Evolutionary conservation across 1,284 basidiomycete species (phyloP).

Genomic region (Apiotrichum veenhuisii): DNA sequence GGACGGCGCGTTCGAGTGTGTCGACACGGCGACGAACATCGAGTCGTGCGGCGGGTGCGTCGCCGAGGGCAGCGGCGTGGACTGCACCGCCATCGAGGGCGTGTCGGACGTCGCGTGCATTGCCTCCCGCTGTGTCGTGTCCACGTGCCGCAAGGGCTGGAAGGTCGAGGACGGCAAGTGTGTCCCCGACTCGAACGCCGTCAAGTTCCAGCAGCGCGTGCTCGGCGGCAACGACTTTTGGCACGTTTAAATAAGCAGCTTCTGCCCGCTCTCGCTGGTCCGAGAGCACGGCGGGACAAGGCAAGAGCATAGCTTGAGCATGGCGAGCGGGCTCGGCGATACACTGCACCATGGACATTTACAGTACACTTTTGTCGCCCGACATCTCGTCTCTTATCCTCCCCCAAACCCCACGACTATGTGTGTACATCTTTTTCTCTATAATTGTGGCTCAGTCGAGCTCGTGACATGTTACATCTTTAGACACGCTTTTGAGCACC

Average conservation of each 20-base stretch:
- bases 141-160: slow-evolving; percentile 16
- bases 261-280: background rate
- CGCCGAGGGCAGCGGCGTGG: slow-evolving; percentile 58
- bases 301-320: no score
- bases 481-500: background rate
- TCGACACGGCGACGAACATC: slow-evolving; percentile 18
- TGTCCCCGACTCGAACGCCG: background rate
- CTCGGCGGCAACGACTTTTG: background rate
- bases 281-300: no score
- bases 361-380: no score
- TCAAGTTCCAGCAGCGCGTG: background rate
- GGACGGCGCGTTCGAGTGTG: slow-evolving; percentile 20
- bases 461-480: background rate
- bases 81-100: slow-evolving; percentile 63
- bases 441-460: background rate
- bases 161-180: slow-evolving; percentile 8
- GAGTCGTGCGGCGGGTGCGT: slow-evolving; percentile 63
- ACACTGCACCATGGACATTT: no score
- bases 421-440: background rate
- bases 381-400: no score
- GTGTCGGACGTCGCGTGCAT: slow-evolving; percentile 35
- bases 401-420: no score
- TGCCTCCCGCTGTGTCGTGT: slow-evolving; percentile 16
- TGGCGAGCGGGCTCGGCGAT: no score
- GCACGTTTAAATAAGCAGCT: background rate